These are phyloP conservation scores for Fomitopsis palustris DNA, from an alignment of 1,284 basidiomycete genomes.

Conservation along the genomic window DNA sequence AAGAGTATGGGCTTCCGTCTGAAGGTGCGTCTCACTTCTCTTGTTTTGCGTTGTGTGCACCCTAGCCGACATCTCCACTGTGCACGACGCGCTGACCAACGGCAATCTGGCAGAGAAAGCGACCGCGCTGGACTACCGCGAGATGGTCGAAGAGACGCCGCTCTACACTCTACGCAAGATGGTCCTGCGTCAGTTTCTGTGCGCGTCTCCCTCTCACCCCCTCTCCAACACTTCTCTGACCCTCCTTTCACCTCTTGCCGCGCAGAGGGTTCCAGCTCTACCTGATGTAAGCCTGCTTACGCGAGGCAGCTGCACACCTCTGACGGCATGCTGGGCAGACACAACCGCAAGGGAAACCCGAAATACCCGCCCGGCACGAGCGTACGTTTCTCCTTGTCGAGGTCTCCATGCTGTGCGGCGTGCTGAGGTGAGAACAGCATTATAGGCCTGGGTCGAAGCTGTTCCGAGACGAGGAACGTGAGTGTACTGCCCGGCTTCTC, in stretches of 20 bases:
- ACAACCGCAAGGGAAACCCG: conserved; percentile 33
- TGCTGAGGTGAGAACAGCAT: conserved; percentile 19
- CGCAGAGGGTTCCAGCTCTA: conserved; percentile 34
- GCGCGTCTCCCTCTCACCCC: conserved; percentile 11
- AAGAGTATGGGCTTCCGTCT: conserved; percentile 29
- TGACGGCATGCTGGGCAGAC: conserved; percentile 9
- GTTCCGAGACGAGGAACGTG: conserved; percentile 30
- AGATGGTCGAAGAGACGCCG: conserved; percentile 50
- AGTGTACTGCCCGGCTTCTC: neutral
- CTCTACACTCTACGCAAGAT: conserved; percentile 51
- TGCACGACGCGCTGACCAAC: neutral
- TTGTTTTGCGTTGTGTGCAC: too few species aligned
- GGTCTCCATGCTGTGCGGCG: neutral
- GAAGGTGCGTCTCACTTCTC: conserved; percentile 7
- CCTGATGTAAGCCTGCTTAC: conserved; percentile 23
- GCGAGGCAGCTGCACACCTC: neutral
- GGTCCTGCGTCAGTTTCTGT: conserved; percentile 47
- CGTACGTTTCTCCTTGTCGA: conserved; percentile 14
- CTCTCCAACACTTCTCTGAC: conserved; percentile 22
- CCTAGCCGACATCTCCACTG: neutral
- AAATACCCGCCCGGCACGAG: conserved; percentile 33
- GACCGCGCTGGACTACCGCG: conserved; percentile 30
- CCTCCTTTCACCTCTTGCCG: neutral
- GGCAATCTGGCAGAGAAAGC: conserved; percentile 10
- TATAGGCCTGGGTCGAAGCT: conserved; percentile 30